Evolutionary conservation across 768 basidiomycete genomes (phyloP), one percentile per base, ranked within the genome.

Genomic region (Hygrophoropsis aurantiaca): DNA sequence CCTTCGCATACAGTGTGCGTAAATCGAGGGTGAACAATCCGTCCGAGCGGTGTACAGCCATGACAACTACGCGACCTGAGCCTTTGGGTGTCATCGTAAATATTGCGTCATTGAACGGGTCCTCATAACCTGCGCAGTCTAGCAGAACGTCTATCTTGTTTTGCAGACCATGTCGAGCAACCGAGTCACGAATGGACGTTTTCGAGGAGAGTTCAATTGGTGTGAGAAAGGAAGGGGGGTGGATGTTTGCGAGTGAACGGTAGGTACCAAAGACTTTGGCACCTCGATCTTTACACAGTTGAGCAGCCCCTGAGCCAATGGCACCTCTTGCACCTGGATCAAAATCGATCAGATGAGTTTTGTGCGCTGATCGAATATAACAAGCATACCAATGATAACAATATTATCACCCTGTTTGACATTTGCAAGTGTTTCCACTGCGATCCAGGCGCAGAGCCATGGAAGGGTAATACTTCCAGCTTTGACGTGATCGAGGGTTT

Each of bases 401-500:
- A 69, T 63, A 33, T 65, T 67, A 23, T 67, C 65, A 11, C 60
- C 67, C 16, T 54, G 11, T 38, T 64, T 67, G 40, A 69, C 58
- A 8, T 59, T 50, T 16, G 65, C 65, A 11, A 69, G 67, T 13
- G 55, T 67, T 9, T 69, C 51, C 11, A 67, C 64, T 1, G 65
- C 66, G 54, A 69, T 69, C 67, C 67, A 67, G 6, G 67, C 67
- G 42, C 65, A 67, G 20, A 68, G 54, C 65, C 67, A 68, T 0
- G 57, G 57, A 5, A 67, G 66, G 0, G 65, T 62, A 57, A 67
- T 65, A 36, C 65, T 69, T 11, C 57, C 65, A 5, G 65, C 67
- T 30, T 56, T 40, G 23, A 11, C 9, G 18, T 67, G 67, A 23
- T 46, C 54, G 24, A 67, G 32, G 1, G 44, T 51, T 42, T 53